A percentile compares a stretch with the other conserved stretches of the same genome.
Evolutionary conservation across 225 moss, liverwort and hornwort species (phyloP).

Genomic region (Polytrichum formosum): DNA sequence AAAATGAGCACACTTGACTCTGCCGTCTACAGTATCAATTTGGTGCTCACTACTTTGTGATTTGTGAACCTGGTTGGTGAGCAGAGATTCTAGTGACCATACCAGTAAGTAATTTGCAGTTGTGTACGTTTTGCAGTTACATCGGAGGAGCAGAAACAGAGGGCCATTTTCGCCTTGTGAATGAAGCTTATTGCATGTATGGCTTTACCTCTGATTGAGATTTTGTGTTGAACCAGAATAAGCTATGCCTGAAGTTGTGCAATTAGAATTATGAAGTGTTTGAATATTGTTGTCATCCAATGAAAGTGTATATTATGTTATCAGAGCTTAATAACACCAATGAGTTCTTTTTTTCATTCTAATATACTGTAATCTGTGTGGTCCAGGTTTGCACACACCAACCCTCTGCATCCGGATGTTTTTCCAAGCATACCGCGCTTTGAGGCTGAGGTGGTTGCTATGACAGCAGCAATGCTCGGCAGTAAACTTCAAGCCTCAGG

Average conservation of each 20-base stretch:
- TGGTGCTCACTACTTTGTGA: too few species aligned
- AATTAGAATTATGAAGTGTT: too few species aligned
- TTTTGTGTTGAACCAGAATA: background rate
- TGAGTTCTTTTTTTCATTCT: too few species aligned
- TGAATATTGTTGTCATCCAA: too few species aligned
- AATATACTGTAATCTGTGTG: too few species aligned
- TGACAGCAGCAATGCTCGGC: conserved; percentile 91
- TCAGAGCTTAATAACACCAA: too few species aligned
- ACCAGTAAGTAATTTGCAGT: conserved; percentile 9
- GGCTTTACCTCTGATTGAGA: conserved; percentile 1
- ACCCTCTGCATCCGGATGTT: conserved; percentile 96
- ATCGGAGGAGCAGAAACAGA: conserved; percentile 88
- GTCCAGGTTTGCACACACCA: conserved; percentile 94
- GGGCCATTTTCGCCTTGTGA: conserved; percentile 90
- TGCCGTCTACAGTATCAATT: too few species aligned
- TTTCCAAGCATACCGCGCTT: conserved; percentile 92
- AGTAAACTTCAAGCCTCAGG: conserved; percentile 79
- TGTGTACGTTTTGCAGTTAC: conserved; percentile 54
- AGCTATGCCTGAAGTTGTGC: too few species aligned
- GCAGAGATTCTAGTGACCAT: background rate
- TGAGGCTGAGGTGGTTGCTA: conserved; percentile 98
- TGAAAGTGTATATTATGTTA: too few species aligned
- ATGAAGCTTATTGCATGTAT: conserved; percentile 95
- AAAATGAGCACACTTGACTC: too few species aligned
- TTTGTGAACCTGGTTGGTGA: too few species aligned